Conservation (phyloP, 1,139 yeast genomes). For the Candida glucosophila region DNA sequence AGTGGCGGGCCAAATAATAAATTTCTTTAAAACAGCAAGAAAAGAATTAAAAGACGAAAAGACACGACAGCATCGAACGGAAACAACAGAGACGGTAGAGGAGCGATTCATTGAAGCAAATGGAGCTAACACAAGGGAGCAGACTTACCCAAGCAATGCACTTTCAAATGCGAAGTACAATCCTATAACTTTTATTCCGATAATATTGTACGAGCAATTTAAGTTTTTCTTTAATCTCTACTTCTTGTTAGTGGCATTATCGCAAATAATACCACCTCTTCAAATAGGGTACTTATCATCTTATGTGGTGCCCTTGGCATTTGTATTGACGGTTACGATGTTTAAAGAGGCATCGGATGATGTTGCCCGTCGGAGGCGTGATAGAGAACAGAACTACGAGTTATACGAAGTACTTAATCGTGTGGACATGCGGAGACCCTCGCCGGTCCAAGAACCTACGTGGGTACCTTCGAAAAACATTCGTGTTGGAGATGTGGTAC, state of each 20-base stretch:
- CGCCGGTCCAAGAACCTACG: slow-evolving; percentile 20
- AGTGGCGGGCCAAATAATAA: too few species aligned
- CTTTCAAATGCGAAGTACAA: slow-evolving; percentile 93
- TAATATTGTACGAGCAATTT: slow-evolving; percentile 89
- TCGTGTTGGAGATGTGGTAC: slow-evolving; percentile 81
- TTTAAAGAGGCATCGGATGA: slow-evolving; percentile 94
- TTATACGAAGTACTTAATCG: slow-evolving; percentile 60
- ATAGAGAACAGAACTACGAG: slow-evolving; percentile 81
- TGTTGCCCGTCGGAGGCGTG: slow-evolving; percentile 81
- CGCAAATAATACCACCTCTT: slow-evolving; percentile 86
- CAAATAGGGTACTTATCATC: slow-evolving; percentile 91
- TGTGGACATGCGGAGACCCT: too few species aligned
- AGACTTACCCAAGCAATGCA: slow-evolving; percentile 61
- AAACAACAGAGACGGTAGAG: slow-evolving; percentile 6
- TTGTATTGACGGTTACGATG: slow-evolving; percentile 90
- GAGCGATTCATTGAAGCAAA: slow-evolving; percentile 34
- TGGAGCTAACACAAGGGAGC: slow-evolving; percentile 13
- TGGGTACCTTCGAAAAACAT: slow-evolving; percentile 56
- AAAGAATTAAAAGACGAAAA: slow-evolving; percentile 20
- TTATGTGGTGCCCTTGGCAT: slow-evolving; percentile 87
- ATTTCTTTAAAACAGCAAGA: slow-evolving; percentile 18
- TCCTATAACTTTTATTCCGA: slow-evolving; percentile 79
- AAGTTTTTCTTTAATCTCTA: slow-evolving; percentile 92
- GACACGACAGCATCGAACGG: slow-evolving; percentile 8
- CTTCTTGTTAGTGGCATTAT: slow-evolving; percentile 84